A percentile compares a stretch with the other conserved stretches of the same genome.
Evolutionary conservation across 768 basidiomycete genomes (phyloP).

Genomic region (Gymnopilus junonius): DNA sequence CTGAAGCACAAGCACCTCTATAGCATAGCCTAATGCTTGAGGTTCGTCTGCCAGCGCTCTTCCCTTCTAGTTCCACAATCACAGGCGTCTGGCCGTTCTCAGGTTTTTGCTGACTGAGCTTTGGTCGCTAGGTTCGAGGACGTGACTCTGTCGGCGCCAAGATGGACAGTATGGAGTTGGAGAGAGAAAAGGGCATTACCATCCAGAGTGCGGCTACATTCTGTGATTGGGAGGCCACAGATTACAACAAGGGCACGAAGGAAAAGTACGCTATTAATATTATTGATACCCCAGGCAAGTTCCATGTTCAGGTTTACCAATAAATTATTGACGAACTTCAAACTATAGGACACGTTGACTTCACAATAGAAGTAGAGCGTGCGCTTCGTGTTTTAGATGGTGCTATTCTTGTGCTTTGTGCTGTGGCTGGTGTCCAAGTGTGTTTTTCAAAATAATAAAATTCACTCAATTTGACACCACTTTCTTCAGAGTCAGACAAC

Average conservation of each 20-base stretch:
- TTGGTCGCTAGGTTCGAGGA: conserved; percentile 74
- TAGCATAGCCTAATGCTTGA: conserved; percentile 11
- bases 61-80: conserved; percentile 20
- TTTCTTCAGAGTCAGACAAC: conserved; percentile 87
- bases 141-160: conserved; percentile 97
- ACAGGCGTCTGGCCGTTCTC: conserved; percentile 21
- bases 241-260: conserved; percentile 60
- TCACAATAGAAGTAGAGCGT: conserved; percentile 98
- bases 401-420: conserved; percentile 94
- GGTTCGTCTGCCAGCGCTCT: conserved; percentile 17
- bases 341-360: conserved; percentile 90
- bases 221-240: conserved; percentile 89
- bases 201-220: conserved; percentile 99
- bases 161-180: conserved; percentile 99
- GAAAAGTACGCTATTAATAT: conserved; percentile 95
- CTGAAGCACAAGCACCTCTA: conserved; percentile 4
- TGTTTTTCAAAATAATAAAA: not conserved
- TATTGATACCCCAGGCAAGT: conserved; percentile 93
- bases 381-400: conserved; percentile 96
- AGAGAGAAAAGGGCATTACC: conserved; percentile 98
- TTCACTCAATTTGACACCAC: not conserved
- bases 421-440: conserved; percentile 95
- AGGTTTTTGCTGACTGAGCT: conserved; percentile 7
- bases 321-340: conserved; percentile 1
- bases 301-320: not conserved